Base-by-base conservation (phyloP, 305 asterid species). In the Solanum hybrid region DNA sequence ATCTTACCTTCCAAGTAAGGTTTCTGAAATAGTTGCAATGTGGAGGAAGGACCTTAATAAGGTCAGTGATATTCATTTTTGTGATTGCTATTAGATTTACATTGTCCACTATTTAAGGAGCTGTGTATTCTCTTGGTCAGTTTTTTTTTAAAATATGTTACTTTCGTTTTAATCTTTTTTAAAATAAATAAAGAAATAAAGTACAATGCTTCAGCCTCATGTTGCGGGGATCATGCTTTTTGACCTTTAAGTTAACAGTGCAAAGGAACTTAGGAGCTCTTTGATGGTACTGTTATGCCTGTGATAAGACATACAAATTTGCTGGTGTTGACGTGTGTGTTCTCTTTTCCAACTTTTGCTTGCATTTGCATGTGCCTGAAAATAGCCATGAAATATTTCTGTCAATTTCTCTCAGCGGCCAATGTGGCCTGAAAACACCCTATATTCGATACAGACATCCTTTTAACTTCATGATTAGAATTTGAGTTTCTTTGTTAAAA, bases 1-100 rank as follows among this genome's bases (percentile, higher is more conserved):
- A 90, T 98, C 99, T 64, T 98, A 98, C 92, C 99, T 98, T 92
- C 99, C 99, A 85, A 98, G 98, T 94, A 98, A 96, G 94, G 99
- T 98, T 89, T 93, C 99, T 37, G 98, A 98, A 93, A 94, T 98
- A 46, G 99, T 98, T 66, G 95, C 94, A 73, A 95, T 96, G 40
- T 96, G 99, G 99, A 96, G 98, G 92, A 95, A 92, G 93, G 99
- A 97, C 94, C 98, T 97, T 79, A 94, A 90, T 87, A 95, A 96
- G 98, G 99, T 96, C 88, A 76, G 37, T 66, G 31, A 31, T 51
- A 31, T 51, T 84, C 42, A 3, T 36, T 79, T 79, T 35, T 78
- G 51, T 1, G 31, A 78, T 34, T 78, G 84, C 84, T 78, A 5
- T 31, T 32, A 76, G 40, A 76, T 78, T 78, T 22, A 10, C 29